Evolutionary conservation across 257 asterid genomes (phyloP), one percentile per base, ranked within the genome.

Genomic region (Knoxia roxburghii): DNA sequence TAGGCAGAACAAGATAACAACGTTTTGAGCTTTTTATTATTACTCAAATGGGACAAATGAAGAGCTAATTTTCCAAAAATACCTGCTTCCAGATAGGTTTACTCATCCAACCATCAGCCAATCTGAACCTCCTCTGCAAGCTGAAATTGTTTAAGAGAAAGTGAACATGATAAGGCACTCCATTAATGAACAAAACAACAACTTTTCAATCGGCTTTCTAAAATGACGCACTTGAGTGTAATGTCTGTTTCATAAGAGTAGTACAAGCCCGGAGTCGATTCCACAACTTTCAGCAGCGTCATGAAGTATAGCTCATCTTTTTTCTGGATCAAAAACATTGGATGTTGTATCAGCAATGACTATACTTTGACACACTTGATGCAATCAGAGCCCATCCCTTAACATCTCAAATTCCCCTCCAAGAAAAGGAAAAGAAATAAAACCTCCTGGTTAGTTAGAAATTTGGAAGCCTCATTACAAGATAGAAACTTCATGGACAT

Each of bases 11-110:
- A 37, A 30, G 41, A 30, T 0, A 37, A 39, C 1, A 5, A 23
- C 14, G 24, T 40, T 24, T 26, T 60, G 49, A 37, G 26, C n/a
- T 60, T 54, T 63, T 58, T 46, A 58, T 33, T 32, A 59, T 12
- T 50, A 30, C 65, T 33, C 49, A 60, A 14, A 60, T 37, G 7
- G 20, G 24, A 33, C 26, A 37, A 60, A 9, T 20, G 18, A 59
- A 32, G 17, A 60, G 35, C n/a, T 26, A 58, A 9, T 5, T 15
- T 23, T 5, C 41, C 21, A 17, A 52, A 69, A 49, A 56, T 67
- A 90, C 97, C 99, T 88, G 96, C 84, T 94, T 94, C 99, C 99
- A 90, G 67, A 90, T 76, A 52, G 97, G 96, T 76, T 86, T 90
- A 79, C 86, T 85, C 85, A 73, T 83, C 97, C 97, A 90, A 67